phyloP scores from a whole-genome alignment of 2,329 filamentous ascomycete species.

The Monosporascus sp. region DNA sequence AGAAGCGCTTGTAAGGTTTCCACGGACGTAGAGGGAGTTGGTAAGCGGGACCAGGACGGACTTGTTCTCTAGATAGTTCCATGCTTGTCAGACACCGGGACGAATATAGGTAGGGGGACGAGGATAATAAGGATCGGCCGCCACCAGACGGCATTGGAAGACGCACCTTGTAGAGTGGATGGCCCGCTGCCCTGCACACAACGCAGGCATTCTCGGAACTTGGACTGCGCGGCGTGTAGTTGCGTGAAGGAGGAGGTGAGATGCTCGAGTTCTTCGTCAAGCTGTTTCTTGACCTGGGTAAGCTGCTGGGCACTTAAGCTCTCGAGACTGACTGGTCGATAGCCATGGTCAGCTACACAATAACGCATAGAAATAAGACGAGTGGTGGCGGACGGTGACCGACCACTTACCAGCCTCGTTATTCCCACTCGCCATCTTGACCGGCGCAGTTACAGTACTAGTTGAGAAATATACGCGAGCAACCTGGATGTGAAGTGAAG shows the following conservation, averaged over 20 bases:
- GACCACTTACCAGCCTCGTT: neutral
- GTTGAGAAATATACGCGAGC: no score
- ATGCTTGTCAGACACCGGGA: neutral
- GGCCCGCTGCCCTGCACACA: constrained; percentile 61
- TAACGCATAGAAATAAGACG: neutral
- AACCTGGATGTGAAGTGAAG: no score
- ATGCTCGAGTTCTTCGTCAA: constrained; percentile 94
- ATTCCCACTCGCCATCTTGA: constrained; percentile 1
- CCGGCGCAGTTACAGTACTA: no score
- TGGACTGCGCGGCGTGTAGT: constrained; percentile 81
- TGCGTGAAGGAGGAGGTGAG: constrained; percentile 86
- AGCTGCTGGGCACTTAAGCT: constrained; percentile 80
- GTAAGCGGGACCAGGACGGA: constrained; percentile 87
- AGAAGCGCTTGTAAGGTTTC: constrained; percentile 66
- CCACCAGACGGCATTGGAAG: neutral
- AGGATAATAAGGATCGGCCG: neutral
- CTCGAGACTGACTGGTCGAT: constrained; percentile 54
- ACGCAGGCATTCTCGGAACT: constrained; percentile 84
- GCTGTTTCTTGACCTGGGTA: constrained; percentile 86
- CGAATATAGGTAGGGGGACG: neutral
- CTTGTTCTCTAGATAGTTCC: constrained; percentile 31
- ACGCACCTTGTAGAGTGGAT: constrained; percentile 24
- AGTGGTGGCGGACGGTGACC: neutral
- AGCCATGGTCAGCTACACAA: neutral
- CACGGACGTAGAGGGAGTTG: constrained; percentile 89